A percentile compares a stretch with the other conserved stretches of the same genome.
Evolutionary conservation across 2,329 filamentous ascomycete species (phyloP).

Genomic region (Aureobasidium sp.): DNA sequence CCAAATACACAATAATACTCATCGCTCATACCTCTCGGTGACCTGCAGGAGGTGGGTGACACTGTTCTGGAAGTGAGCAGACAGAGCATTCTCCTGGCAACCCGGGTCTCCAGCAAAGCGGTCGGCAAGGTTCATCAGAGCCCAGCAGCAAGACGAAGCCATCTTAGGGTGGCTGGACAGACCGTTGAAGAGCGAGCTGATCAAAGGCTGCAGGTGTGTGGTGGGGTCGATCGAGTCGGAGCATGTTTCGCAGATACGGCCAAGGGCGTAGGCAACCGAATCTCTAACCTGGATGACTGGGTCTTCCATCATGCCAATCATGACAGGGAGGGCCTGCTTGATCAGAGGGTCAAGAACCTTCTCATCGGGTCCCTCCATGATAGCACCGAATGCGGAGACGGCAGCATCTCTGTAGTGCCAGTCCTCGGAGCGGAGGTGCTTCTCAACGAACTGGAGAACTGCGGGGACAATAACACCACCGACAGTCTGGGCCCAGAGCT

Average conservation of each 20-base stretch:
- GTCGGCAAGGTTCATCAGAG: conserved; percentile 95
- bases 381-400: conserved; percentile 93
- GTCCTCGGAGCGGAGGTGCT: conserved; percentile 79
- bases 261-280: conserved; percentile 90
- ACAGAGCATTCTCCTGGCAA: conserved; percentile 71
- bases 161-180: conserved; percentile 91
- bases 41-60: conserved; percentile 77
- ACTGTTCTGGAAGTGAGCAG: conserved; percentile 87
- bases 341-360: conserved; percentile 87
- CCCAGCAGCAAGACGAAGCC: conserved; percentile 98
- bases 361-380: conserved; percentile 97
- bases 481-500: conserved; percentile 90
- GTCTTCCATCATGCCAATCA: conserved; percentile 91
- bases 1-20: neutral
- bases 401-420: conserved; percentile 95
- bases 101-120: conserved; percentile 84
- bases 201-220: conserved; percentile 73
- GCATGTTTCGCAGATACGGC: conserved; percentile 90
- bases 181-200: conserved; percentile 81
- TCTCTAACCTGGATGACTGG: conserved; percentile 83
- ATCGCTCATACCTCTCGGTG: conserved; percentile 55
- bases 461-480: conserved; percentile 74
- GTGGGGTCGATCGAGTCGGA: conserved; percentile 83
- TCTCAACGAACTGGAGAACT: conserved; percentile 85
- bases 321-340: conserved; percentile 85